Evolutionary conservation across 176 grass and related monocot genomes (phyloP).

Genomic region (Hordeum marinum): DNA sequence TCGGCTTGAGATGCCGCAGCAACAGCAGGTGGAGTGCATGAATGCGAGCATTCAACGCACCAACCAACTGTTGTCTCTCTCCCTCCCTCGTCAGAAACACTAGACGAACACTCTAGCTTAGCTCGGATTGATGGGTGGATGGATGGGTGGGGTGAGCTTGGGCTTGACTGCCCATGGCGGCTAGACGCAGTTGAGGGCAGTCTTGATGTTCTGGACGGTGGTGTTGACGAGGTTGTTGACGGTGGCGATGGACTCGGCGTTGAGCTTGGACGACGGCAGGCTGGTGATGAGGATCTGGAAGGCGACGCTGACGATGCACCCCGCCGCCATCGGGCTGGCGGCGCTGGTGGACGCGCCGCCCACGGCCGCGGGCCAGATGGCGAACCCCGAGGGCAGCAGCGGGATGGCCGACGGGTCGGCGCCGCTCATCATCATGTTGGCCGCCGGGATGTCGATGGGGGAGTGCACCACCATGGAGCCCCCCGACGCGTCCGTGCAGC

Average conservation of each 20-base stretch:
- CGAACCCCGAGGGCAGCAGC: conserved; percentile 74
- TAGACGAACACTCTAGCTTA: background rate
- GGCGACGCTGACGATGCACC: conserved; percentile 62
- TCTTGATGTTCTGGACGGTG: conserved; percentile 85
- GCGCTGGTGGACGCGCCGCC: conserved; percentile 40
- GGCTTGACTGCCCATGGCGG: background rate
- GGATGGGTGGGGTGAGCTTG: background rate
- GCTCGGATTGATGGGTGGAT: background rate
- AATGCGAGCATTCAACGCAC: conserved; percentile 42
- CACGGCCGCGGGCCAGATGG: conserved; percentile 42
- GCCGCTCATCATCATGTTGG: conserved; percentile 89
- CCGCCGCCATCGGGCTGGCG: conserved; percentile 17
- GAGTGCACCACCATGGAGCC: conserved; percentile 67
- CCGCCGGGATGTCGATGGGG: conserved; percentile 61
- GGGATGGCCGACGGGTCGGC: conserved; percentile 72
- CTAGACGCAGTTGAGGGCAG: conserved; percentile 61
- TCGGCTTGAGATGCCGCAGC: conserved; percentile 23
- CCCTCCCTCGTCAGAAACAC: background rate
- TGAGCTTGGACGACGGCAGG: conserved; percentile 75
- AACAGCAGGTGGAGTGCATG: conserved; percentile 37
- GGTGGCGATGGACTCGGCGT: conserved; percentile 76
- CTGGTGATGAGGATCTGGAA: conserved; percentile 89
- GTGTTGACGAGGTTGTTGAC: conserved; percentile 77
- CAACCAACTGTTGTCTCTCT: conserved; percentile 8
- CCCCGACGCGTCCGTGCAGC: conserved; percentile 72